Evolutionary conservation across 768 basidiomycete species (phyloP), one percentile per base, ranked within the genome.

Genomic region (Boletellus ananiceps): DNA sequence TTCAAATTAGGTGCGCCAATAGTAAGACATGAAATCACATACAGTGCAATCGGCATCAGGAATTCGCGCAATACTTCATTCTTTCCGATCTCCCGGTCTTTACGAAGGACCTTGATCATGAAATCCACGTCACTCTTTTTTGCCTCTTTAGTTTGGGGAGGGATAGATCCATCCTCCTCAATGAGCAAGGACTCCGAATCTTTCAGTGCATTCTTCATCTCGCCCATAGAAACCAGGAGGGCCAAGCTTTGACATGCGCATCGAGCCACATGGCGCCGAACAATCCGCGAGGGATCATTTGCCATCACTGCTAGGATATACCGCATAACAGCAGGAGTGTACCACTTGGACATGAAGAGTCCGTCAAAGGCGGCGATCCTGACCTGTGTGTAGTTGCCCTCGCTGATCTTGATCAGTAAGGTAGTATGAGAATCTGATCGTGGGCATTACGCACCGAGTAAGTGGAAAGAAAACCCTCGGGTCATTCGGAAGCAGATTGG

Each of bases 311-410:
- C 80, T 42, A 95, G 76, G 55, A 97, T 75, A 62, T 97, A 97
- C 13, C 82, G 81, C 81, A 90, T 88, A 58, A 94, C 83, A 60
- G 82, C 79, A 32, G 84, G 83, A 2, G 84, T 77, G 64, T 91
- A 85, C 92, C 93, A 87, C 47, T 92, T 85, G 49, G 86, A 86
- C 64, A 93, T 71, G 75, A 95, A 85, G 9, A 98, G 76, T 31
- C 91, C 89, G 67, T 99, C 96, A 58, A 99, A 96, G 4, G 96
- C 95, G 4, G 89, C 84, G 39, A 92, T 79, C 40, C 96, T 86
- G 39, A 99, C 89, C 62, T 90, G 86, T 2, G 85, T 86, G 58
- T 87, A 93, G 63, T 97, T 96, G 35, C 95, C 96, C 69, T 96
- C 93, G 21, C 94, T 94, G 56, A 23, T 51, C 47, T 33, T 39